phyloP scores from a whole-genome alignment of 2,329 filamentous ascomycete species.

The Beauveria caledonica region DNA sequence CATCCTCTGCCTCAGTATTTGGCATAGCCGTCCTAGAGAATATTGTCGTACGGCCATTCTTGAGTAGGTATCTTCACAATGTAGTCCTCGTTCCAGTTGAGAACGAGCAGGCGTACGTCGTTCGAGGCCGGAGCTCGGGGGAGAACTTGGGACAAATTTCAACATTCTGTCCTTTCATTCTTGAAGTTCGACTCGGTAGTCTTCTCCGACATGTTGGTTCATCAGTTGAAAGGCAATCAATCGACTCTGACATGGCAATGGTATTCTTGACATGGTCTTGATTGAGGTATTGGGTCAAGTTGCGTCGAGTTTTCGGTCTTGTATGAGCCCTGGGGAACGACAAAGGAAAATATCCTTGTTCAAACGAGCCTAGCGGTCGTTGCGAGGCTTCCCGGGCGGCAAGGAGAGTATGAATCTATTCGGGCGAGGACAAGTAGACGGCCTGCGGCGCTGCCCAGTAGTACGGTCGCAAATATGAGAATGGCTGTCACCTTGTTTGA shows the following conservation, averaged over 20 bases:
- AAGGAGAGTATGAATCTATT: not conserved
- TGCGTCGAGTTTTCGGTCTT: not conserved
- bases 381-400: not conserved
- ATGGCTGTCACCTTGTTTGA: not conserved
- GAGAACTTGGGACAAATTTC: not conserved
- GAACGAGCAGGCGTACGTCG: slow-evolving; percentile 13
- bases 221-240: slow-evolving; percentile 8
- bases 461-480: not conserved
- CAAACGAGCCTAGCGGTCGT: not conserved
- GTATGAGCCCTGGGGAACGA: not conserved
- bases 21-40: slow-evolving; percentile 35
- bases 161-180: not conserved
- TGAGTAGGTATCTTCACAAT: slow-evolving; percentile 18
- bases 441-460: not conserved
- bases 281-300: no score
- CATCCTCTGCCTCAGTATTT: slow-evolving; percentile 28
- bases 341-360: not conserved
- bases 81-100: slow-evolving; percentile 16
- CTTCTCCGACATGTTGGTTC: not conserved
- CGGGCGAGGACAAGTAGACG: not conserved
- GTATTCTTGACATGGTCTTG: no score
- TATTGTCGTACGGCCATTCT: slow-evolving; percentile 28
- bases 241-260: no score
- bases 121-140: not conserved
- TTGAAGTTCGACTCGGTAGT: not conserved